These are phyloP conservation scores for Suhomyces terraborum DNA, from an alignment of 1,139 yeast species.

Conservation along the genomic window DNA sequence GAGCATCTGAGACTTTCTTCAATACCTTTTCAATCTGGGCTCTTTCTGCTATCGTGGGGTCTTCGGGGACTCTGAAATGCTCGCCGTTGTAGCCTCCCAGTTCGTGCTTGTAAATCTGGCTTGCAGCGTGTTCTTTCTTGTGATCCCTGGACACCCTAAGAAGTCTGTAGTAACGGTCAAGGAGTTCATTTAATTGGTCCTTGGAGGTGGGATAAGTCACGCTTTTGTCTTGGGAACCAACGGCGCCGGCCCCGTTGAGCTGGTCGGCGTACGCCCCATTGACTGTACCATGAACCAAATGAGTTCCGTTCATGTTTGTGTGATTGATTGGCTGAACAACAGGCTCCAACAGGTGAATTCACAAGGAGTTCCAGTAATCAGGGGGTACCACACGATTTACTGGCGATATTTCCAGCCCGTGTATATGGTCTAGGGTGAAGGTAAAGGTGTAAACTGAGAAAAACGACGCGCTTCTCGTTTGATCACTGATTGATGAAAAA, in stretches of 20 bases:
- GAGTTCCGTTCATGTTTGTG: constrained; percentile 10
- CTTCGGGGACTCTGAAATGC: constrained; percentile 5
- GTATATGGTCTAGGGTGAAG: constrained; percentile 1
- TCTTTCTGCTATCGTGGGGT: constrained; percentile 21
- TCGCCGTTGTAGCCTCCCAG: constrained; percentile 10
- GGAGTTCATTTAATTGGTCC: constrained; percentile 33
- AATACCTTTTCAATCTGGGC: constrained; percentile 35
- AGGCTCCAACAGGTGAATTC: not conserved
- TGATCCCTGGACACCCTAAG: constrained; percentile 24
- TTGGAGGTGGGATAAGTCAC: constrained; percentile 29
- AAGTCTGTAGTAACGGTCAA: constrained; percentile 36
- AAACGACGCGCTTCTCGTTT: constrained; percentile 11
- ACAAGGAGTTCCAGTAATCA: not conserved
- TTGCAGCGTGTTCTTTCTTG: constrained; percentile 14
- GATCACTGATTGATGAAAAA: constrained; percentile 12
- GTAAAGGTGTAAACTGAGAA: constrained; percentile 1
- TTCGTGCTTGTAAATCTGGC: constrained; percentile 9
- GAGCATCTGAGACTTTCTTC: constrained; percentile 31
- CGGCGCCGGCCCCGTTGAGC: constrained; percentile 6
- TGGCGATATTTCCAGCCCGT: not conserved
- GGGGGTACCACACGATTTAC: constrained; percentile 2
- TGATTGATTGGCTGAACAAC: constrained; percentile 4
- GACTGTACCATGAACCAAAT: constrained; percentile 1
- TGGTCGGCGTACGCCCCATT: constrained; percentile 5
- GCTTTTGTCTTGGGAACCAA: constrained; percentile 4